Base-by-base conservation (phyloP, 2,329 filamentous ascomycete species). In the Gnomoniopsis sp. region DNA sequence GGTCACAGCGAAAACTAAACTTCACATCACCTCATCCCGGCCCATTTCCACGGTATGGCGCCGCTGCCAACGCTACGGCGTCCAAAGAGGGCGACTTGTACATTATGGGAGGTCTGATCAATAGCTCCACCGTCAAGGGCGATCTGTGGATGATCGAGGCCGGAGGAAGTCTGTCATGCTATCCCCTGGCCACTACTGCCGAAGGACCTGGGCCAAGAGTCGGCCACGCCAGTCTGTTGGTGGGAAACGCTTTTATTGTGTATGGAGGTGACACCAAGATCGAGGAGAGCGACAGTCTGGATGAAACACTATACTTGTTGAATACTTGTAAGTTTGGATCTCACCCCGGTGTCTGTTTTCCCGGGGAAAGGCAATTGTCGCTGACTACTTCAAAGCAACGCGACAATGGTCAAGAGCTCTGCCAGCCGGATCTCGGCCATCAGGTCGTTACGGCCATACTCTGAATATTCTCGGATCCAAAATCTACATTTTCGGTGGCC, bases 261-360 rank as follows among this genome's bases (percentile, higher is more conserved):
- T 99, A 98, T 70, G 96, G 95, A 52, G 95, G 95, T 70, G 96
- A 99, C 73, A 99, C 95, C 53, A 99, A 99, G 75, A 89, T 96
- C 71, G 92, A 97, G 57, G 95, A 98, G 69, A 85, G 86, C 34
- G 95, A 99, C 73, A 82, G 90, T 51, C 78, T 99, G 59, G 95
- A 99, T 68, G 93, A 99, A 75, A 98, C 95, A 0, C 79, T 99
- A 14, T 99, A 99, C 74, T 83, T 99, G 53, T 81, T 99, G 53
- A 99, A 99, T 76, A 99, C 95, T 52, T 97, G 95, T 98, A 81
- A 77, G 93, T 80, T 56, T 60, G 26, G 47, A 14, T 6, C 8
- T 2, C 8, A 15, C n/a, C 33, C 22, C 22, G 6, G 33, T 8
- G 2, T 55, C 21, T 12, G 4, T 19, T 23, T 23, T 14, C 19